Evolutionary conservation across 768 basidiomycete genomes (phyloP).

Genomic region (Tylopilus sp.): DNA sequence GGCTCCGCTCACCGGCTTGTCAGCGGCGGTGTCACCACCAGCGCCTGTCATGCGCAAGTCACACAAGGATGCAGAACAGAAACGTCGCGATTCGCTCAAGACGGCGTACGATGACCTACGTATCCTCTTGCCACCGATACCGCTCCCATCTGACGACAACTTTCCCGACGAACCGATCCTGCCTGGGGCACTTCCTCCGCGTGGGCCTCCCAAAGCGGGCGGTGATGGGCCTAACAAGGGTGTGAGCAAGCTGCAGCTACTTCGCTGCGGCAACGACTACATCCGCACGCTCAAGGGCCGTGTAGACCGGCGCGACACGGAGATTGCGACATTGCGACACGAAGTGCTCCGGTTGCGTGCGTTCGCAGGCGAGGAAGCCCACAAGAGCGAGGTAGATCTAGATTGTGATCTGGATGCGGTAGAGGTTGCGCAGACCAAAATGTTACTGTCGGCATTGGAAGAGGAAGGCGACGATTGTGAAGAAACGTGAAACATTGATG

Average conservation of each 20-base stretch:
- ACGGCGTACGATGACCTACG: slow-evolving; percentile 88
- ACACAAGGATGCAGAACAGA: slow-evolving; percentile 97
- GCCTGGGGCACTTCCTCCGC: slow-evolving; percentile 85
- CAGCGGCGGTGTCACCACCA: slow-evolving; percentile 29
- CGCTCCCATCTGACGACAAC: slow-evolving; percentile 72
- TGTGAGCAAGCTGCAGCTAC: slow-evolving; percentile 88
- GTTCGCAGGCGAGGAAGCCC: slow-evolving; percentile 25
- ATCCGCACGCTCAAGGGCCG: slow-evolving; percentile 73
- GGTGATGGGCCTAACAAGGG: slow-evolving; percentile 92
- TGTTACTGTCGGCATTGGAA: slow-evolving; percentile 26
- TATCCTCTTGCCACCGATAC: slow-evolving; percentile 81
- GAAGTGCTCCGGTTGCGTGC: slow-evolving; percentile 63
- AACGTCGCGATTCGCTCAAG: slow-evolving; percentile 94
- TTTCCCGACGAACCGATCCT: slow-evolving; percentile 70
- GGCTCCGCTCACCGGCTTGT: slow-evolving; percentile 23
- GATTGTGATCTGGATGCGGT: slow-evolving; percentile 31
- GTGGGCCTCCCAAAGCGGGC: slow-evolving; percentile 82
- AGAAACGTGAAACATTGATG: slow-evolving; percentile 9
- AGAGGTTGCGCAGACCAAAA: slow-evolving; percentile 17
- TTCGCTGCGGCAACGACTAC: slow-evolving; percentile 89
- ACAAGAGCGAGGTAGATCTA: slow-evolving; percentile 24
- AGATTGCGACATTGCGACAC: slow-evolving; percentile 61
- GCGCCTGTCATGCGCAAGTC: slow-evolving; percentile 66
- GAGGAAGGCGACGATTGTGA: slow-evolving; percentile 34
- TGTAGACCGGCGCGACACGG: slow-evolving; percentile 76